phyloP scores from a whole-genome alignment of 2,329 filamentous ascomycete genomes.

The Trichoderma endophyticum region DNA sequence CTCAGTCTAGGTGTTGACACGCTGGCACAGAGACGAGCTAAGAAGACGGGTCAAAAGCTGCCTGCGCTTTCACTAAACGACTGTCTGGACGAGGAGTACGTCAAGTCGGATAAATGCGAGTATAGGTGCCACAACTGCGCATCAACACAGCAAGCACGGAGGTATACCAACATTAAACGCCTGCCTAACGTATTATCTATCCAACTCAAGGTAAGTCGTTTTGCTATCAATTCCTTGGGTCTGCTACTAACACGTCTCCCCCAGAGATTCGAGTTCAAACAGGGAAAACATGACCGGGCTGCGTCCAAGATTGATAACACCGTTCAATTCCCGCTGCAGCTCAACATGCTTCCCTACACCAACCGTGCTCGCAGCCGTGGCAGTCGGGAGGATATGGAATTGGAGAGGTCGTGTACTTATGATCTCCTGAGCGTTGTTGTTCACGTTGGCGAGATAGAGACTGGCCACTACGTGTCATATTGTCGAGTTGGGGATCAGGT shows the following conservation, averaged over 20 bases:
- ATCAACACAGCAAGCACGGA: slow-evolving; percentile 72
- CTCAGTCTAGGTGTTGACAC: slow-evolving; percentile 83
- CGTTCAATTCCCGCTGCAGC: slow-evolving; percentile 78
- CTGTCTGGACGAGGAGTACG: slow-evolving; percentile 83
- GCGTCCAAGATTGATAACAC: slow-evolving; percentile 85
- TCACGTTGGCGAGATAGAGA: slow-evolving; percentile 89
- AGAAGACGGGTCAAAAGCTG: slow-evolving; percentile 50
- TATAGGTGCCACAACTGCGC: slow-evolving; percentile 84
- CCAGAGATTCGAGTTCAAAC: slow-evolving; percentile 70
- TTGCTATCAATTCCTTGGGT: not conserved
- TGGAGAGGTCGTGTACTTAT: slow-evolving; percentile 70
- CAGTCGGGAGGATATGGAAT: slow-evolving; percentile 52
- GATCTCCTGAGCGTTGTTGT: slow-evolving; percentile 88
- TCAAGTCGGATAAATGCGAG: slow-evolving; percentile 80
- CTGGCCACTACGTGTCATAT: slow-evolving; percentile 90
- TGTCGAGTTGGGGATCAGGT: slow-evolving; percentile 72
- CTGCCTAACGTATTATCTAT: slow-evolving; percentile 87
- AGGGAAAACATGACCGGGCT: slow-evolving; percentile 60
- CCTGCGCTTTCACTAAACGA: slow-evolving; percentile 55
- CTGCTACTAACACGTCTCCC: not conserved
- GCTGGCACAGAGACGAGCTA: slow-evolving; percentile 62
- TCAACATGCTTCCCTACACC: slow-evolving; percentile 91
- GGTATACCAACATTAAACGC: slow-evolving; percentile 79
- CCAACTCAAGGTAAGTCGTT: slow-evolving; percentile 72
- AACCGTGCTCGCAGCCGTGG: slow-evolving; percentile 57